Evolutionary conservation across 371 early-diverging fungal genomes (phyloP), one percentile per base, ranked within the genome.

Genomic region (Batkoa obscura): DNA sequence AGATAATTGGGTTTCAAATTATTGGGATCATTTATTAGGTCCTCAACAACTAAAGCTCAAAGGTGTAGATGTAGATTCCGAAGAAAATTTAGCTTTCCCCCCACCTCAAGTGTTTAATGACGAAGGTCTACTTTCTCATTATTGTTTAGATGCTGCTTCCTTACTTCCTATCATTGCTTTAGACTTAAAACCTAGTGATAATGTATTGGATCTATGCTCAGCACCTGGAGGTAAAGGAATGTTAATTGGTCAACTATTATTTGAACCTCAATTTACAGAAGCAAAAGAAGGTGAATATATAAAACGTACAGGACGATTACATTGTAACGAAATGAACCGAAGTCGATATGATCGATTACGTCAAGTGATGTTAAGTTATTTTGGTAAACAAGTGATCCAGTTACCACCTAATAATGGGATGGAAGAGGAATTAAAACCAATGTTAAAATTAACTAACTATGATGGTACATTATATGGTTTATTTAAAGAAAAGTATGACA

Each of bases 171-270:
- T 69, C 0, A 37, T 65, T 23, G 75, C 80, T 0, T 64, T 83
- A 8, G 66, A 65, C 1, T 61, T 75, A 0, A 36, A 67, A 32
- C 64, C 69, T 0, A 64, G 66, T 31, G 74, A 83, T 56, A 71
- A 81, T 58, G 74, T 84, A 0, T 66, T 84, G 8, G 84, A 84
- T 60, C 60, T 83, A 13, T 83, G 84, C 58, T 78, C 70, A 13
- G 76, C 74, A 59, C 84, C 61, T 3, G 88, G 84, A 12, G 86
- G 85, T 6, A 87, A 87, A 59, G 67, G 75, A 6, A 45, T 57
- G 42, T 65, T 50, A 39, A 32, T n/a, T 57, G 66, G 43, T 33
- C 51, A 50, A 38, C n/a, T 17, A 6, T 15, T 47, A 12, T 47
- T 47, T 10, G 23, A 23, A 23, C 23, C 23, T 23, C 23, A 23